A percentile compares a stretch with the other conserved stretches of the same genome.
Conservation (phyloP, 73 alveolate genomes). For the Loxodes magnus region DNA sequence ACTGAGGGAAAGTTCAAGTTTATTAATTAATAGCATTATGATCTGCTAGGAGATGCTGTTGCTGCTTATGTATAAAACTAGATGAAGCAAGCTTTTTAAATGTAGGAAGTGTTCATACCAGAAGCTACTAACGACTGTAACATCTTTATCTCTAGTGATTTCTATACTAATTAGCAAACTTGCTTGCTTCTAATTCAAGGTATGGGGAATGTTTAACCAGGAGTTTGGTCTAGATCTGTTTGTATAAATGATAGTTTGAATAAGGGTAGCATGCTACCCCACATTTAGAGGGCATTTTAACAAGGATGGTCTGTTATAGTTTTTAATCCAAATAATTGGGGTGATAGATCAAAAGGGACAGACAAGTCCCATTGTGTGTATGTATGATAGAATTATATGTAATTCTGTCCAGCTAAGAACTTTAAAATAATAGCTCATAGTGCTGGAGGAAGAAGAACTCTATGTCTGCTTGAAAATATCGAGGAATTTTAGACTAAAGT, state of each 20-base stretch:
- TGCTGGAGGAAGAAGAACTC: slow-evolving; percentile 75
- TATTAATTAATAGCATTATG: too few species aligned
- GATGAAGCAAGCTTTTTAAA: too few species aligned
- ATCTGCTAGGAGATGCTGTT: too few species aligned
- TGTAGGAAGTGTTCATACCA: too few species aligned
- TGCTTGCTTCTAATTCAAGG: slow-evolving; percentile 69
- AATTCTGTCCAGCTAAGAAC: slow-evolving; percentile 36
- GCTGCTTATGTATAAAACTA: too few species aligned
- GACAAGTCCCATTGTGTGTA: slow-evolving; percentile 19
- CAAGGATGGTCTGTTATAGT: slow-evolving; percentile 41
- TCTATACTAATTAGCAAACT: too few species aligned
- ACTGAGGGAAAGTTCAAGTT: too few species aligned
- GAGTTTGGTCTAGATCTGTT: slow-evolving; percentile 77
- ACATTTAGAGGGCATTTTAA: slow-evolving; percentile 53
- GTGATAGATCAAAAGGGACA: slow-evolving; percentile 16
- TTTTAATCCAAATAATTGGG: slow-evolving; percentile 74
- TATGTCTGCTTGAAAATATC: slow-evolving; percentile 29
- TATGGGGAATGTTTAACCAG: slow-evolving; percentile 79
- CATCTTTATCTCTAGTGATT: too few species aligned
- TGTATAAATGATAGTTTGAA: slow-evolving; percentile 67
- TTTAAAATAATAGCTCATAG: slow-evolving; percentile 76
- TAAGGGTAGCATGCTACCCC: slow-evolving; percentile 58
- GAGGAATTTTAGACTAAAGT: slow-evolving; percentile 41
- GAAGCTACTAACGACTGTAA: too few species aligned
- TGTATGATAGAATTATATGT: slow-evolving; percentile 60